Evolutionary conservation across 2,329 filamentous ascomycete genomes (phyloP), one percentile per base, ranked within the genome.

Genomic region (Corynespora cassiicola): DNA sequence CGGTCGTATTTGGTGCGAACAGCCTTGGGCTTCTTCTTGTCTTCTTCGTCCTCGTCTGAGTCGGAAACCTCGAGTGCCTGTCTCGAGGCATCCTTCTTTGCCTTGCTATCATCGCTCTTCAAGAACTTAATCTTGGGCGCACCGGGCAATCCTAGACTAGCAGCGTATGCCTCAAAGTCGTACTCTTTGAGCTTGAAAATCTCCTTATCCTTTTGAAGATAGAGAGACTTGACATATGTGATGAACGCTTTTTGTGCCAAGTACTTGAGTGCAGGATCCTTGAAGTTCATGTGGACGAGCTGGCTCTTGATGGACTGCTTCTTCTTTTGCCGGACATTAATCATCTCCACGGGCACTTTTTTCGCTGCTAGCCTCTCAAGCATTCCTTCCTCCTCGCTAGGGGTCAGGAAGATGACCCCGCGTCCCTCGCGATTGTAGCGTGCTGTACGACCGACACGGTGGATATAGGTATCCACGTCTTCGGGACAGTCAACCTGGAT

Each of bases 401-500:
- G 92, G 38, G 96, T 90, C 0, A 99, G 74, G 66, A 99, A 96
- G 0, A 99, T 69, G 1, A 97, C 89, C 1, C 94, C 92, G 24
- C 86, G 84, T 6, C 94, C 94, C 36, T 89, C 83, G 49, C 87
- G 86, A 58, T 96, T 86, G 66, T 95, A 97, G 15, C 92, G 82
- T n/a, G 94, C 94, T 12, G 94, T 97, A 19, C 94, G 83, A 2
- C 94, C 94, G 4, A 96, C 92, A 42, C 94, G 84, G 70, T 99
- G 94, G 54, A 99, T 97, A 61, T 99, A 99, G 0, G 94, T 99
- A 60, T 97, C 94, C 4, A 88, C 87, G 66, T 99, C 92, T 68
- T 99, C 94, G 0, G 94, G 94, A 52, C 89, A 95, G 66, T 99
- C 94, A n/a, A 89, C 80, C 65, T 99, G 94, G n/a, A 99, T 90